Conservation (phyloP, 441 rosid species). For the Erodium trifolium region DNA sequence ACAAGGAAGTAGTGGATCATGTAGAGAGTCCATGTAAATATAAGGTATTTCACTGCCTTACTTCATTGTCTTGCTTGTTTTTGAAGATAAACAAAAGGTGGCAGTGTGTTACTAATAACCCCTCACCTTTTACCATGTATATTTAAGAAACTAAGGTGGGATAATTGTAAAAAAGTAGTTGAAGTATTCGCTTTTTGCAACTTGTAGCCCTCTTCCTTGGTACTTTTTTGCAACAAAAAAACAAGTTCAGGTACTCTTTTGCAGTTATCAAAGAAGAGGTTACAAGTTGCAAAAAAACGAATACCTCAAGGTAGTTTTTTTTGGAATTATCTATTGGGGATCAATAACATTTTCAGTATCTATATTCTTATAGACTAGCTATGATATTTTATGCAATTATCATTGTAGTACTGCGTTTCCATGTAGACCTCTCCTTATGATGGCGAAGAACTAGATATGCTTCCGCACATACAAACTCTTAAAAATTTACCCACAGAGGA, state of each 20-base stretch:
- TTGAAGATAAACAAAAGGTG: neutral
- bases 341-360: neutral
- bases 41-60: conserved; percentile 22
- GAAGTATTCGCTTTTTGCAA: no score
- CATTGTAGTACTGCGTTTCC: conserved; percentile 11
- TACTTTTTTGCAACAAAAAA: no score
- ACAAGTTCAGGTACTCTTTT: no score
- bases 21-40: conserved; percentile 18
- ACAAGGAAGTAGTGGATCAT: conserved; percentile 18
- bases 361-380: conserved; percentile 11
- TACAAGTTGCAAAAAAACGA: no score
- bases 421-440: conserved; percentile 28
- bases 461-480: conserved; percentile 57
- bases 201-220: no score
- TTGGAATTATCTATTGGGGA: neutral
- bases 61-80: neutral
- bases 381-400: neutral
- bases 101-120: no score
- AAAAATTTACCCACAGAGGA: conserved; percentile 40
- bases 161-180: no score
- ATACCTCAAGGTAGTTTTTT: no score
- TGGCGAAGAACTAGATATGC: conserved; percentile 27
- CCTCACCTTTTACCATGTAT: no score
- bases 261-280: no score
- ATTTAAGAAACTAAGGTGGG: no score